Conservation (phyloP, 2,329 filamentous ascomycete genomes). For the Aureobasidium pullulans region DNA sequence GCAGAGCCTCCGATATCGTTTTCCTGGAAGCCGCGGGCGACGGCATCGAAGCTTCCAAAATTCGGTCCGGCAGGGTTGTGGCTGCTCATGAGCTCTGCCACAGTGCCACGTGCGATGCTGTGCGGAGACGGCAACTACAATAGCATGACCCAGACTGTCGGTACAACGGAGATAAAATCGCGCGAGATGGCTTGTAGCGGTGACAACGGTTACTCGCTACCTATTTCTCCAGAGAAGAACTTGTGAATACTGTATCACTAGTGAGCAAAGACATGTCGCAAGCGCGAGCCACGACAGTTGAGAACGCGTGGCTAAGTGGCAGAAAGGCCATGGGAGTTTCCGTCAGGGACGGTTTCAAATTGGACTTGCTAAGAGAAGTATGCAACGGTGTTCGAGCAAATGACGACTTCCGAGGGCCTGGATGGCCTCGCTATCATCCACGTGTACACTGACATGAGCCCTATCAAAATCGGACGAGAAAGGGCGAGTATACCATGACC, state of each 20-base stretch:
- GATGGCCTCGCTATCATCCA: neutral
- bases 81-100: no score
- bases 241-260: no score
- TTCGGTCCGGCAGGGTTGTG: neutral
- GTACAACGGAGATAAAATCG: neutral
- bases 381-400: no score
- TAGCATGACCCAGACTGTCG: neutral
- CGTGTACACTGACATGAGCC: neutral
- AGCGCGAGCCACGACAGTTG: neutral
- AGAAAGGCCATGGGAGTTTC: neutral
- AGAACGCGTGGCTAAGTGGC: neutral
- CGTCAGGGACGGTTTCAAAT: neutral
- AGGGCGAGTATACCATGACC: neutral
- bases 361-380: no score
- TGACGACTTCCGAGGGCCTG: neutral
- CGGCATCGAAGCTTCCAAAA: neutral
- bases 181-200: no score
- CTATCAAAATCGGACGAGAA: neutral
- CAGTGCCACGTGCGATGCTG: neutral
- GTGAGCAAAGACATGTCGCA: no score
- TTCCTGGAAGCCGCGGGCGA: neutral
- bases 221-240: neutral
- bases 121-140: neutral
- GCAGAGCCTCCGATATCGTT: neutral
- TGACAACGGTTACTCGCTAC: no score